phyloP scores from a whole-genome alignment of 1,284 basidiomycete genomes.

The Abortiporus biennis region DNA sequence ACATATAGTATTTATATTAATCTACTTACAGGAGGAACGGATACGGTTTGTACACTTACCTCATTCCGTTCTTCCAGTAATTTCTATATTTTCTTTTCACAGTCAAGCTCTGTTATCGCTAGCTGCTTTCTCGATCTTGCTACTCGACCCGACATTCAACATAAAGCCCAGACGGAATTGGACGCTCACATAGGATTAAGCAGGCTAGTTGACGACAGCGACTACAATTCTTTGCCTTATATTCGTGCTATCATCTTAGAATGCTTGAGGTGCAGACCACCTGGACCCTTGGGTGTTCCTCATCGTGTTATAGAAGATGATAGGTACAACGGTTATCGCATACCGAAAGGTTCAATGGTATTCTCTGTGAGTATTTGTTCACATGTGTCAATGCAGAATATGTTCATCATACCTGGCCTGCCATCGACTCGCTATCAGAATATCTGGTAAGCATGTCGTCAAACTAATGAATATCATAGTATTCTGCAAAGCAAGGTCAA shows the following conservation, averaged over 20 bases:
- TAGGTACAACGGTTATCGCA: constrained; percentile 6
- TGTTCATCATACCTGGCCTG: background rate
- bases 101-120: background rate
- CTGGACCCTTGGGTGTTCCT: constrained; percentile 5
- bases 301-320: constrained; percentile 7
- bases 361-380: constrained; percentile 1
- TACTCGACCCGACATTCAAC: constrained; percentile 5
- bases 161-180: constrained; percentile 3
- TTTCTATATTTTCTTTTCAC: background rate
- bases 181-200: background rate
- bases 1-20: background rate
- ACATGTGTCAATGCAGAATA: background rate
- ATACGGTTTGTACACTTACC: constrained; percentile 1
- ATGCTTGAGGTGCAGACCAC: constrained; percentile 4
- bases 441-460: background rate
- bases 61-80: no score
- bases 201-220: constrained; percentile 4
- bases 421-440: constrained; percentile 1
- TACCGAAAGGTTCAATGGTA: constrained; percentile 6
- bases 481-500: background rate
- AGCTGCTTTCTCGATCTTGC: constrained; percentile 3
- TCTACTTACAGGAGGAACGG: background rate
- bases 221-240: constrained; percentile 4
- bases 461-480: no score
- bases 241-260: constrained; percentile 6